A percentile compares a stretch with the other conserved stretches of the same genome.
Evolutionary conservation across 192 early-diverging fungal genomes (phyloP).

Genomic region (Haplosporangium gracile): DNA sequence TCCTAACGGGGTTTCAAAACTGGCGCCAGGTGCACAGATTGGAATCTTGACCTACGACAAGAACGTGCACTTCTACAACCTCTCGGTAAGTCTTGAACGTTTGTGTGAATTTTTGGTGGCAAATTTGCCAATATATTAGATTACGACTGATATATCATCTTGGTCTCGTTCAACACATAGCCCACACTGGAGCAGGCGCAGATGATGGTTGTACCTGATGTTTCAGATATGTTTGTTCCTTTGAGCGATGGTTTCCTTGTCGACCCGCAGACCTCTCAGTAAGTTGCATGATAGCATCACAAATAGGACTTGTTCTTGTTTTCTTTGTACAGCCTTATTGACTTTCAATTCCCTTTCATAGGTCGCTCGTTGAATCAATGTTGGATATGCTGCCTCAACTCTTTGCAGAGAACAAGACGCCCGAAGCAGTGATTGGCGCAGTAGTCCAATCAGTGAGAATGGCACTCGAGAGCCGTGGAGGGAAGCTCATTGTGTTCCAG

Average conservation of each 20-base stretch:
- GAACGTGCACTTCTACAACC: constrained; percentile 95
- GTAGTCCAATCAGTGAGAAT: constrained; percentile 80
- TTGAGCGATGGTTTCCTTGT: constrained; percentile 92
- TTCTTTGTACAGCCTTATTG: neutral
- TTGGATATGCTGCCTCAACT: constrained; percentile 87
- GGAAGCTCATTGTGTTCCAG: constrained; percentile 91
- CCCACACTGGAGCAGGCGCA: constrained; percentile 86
- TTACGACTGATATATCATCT: neutral
- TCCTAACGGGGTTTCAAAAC: constrained; percentile 40
- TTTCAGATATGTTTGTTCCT: constrained; percentile 95
- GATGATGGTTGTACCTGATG: constrained; percentile 96
- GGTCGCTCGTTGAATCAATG: constrained; percentile 81
- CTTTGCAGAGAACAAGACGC: constrained; percentile 82
- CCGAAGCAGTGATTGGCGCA: constrained; percentile 85
- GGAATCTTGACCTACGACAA: constrained; percentile 94
- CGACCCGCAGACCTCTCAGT: constrained; percentile 83
- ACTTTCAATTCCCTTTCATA: constrained; percentile 23
- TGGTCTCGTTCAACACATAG: constrained; percentile 37
- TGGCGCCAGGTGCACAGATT: constrained; percentile 75
- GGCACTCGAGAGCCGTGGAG: constrained; percentile 85
- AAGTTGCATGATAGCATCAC: constrained; percentile 13
- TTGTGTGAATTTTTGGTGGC: neutral
- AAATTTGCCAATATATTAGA: neutral
- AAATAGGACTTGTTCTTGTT: neutral
- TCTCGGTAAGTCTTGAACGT: constrained; percentile 66